These are phyloP conservation scores for Acacia crassicarpa DNA, from an alignment of 306 rosid genomes.

Conservation along the genomic window DNA sequence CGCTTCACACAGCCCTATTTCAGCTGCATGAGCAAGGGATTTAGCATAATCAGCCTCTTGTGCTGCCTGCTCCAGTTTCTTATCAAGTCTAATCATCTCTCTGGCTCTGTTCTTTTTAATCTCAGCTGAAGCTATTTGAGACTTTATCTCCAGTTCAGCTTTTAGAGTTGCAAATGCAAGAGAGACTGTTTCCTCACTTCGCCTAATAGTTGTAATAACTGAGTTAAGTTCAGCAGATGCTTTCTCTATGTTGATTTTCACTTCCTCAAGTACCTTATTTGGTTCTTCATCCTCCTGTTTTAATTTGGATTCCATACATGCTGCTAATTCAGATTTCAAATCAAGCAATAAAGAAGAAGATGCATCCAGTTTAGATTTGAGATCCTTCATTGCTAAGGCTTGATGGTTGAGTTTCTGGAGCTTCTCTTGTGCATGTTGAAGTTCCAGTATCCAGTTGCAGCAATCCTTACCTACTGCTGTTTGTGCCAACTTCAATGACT, in stretches of 20 bases:
- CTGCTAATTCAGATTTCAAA: conserved; percentile 73
- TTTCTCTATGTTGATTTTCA: conserved; percentile 68
- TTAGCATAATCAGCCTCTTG: conserved; percentile 76
- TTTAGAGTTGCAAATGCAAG: conserved; percentile 56
- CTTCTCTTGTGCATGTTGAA: conserved; percentile 73
- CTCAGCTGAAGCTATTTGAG: conserved; percentile 55
- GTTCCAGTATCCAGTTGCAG: conserved; percentile 60
- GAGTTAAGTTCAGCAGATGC: conserved; percentile 67
- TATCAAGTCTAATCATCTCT: conserved; percentile 72
- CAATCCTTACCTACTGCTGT: conserved; percentile 62
- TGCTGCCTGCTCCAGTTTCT: conserved; percentile 67
- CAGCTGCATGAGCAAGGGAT: conserved; percentile 54
- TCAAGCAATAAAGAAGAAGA: conserved; percentile 67
- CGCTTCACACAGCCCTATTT: conserved; percentile 56
- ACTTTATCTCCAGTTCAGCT: conserved; percentile 60
- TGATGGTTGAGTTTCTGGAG: conserved; percentile 61
- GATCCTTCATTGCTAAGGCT: conserved; percentile 60
- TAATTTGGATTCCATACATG: conserved; percentile 74
- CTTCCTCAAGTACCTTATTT: conserved; percentile 61
- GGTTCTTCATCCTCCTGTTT: conserved; percentile 46
- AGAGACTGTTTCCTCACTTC: conserved; percentile 75
- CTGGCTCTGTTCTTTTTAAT: conserved; percentile 70
- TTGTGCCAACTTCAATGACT: conserved; percentile 60
- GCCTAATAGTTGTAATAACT: conserved; percentile 48
- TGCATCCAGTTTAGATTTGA: conserved; percentile 69